These are phyloP conservation scores for Sphagnum tenellum DNA, from an alignment of 225 moss, liverwort and hornwort genomes.

Conservation along the genomic window DNA sequence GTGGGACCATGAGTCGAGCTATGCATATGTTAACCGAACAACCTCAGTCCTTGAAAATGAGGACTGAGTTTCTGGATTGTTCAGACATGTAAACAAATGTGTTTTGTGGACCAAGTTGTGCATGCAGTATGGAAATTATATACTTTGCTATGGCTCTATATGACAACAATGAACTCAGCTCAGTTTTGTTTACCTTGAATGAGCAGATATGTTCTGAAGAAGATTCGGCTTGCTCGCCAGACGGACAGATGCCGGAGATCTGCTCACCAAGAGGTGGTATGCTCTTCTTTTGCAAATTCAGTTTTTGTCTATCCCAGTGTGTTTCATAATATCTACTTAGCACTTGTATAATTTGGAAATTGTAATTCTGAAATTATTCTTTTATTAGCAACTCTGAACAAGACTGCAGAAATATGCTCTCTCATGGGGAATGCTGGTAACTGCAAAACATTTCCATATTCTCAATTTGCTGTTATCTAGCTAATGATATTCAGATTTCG, in stretches of 20 bases:
- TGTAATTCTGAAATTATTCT: neutral
- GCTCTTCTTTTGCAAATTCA: neutral
- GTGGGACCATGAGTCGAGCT: too few species aligned
- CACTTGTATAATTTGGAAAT: neutral
- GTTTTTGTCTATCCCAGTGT: neutral
- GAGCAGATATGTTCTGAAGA: conserved; percentile 49
- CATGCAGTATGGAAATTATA: too few species aligned
- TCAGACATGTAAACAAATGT: too few species aligned
- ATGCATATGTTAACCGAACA: too few species aligned
- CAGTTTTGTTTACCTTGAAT: too few species aligned
- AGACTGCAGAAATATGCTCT: neutral
- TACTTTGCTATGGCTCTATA: too few species aligned
- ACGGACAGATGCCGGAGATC: conserved; percentile 57
- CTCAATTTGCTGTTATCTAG: neutral
- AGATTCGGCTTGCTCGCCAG: conserved; percentile 57
- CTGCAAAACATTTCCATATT: neutral
- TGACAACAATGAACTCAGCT: too few species aligned
- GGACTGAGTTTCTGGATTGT: too few species aligned
- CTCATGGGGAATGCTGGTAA: neutral
- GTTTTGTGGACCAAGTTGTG: too few species aligned
- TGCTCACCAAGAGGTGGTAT: conserved; percentile 47
- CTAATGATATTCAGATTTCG: neutral
- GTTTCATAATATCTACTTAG: neutral
- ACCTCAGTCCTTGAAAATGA: too few species aligned
- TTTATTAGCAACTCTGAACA: neutral